Base-by-base conservation (phyloP, 805 yeast species). In the Metschnikowia colocasiae region DNA sequence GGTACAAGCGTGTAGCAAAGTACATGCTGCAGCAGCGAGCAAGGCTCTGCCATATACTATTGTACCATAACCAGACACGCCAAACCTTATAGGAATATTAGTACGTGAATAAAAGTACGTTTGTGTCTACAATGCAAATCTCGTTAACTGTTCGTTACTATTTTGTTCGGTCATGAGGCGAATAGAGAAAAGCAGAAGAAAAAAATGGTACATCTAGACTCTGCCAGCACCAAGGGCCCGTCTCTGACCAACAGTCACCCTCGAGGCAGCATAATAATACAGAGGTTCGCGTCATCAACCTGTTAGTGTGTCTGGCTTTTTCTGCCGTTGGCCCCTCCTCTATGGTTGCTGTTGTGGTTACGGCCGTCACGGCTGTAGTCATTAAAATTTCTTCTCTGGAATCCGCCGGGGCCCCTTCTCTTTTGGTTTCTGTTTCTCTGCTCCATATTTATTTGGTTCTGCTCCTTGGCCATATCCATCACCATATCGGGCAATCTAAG, bases 391-490 rank as follows among this genome's bases (percentile, higher is more conserved):
- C 52, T 49, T 25, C 56, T 64, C 54, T 60, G 65, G 59, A 59
- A 64, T 47, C 64, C 75, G 6, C 55, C 53, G n/a, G 47, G 40
- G 60, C 70, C 74, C 60, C 69, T 68, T 54, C 71, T 69, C 55
- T 66, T 67, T 51, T 69, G 73, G 62, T 70, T 73, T 56, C 72
- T 73, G 53, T 71, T 74, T 58, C 75, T 69, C 52, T 74, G 76
- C 52, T 78, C 75, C 69, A 74, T 68, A 61, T 73, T 69, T 59
- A 77, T 68, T 53, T 72, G 65, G 55, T 77, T 79, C 56, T 80
- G 85, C 55, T 82, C 87, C 61, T 83, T 85, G 52, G 87, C 86
- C 53, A 81, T 79, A 56, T 83, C 90, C 73, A 87, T 86, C 35
- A 85, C 65, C 50, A 81, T 85, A 56, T 86, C 87, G 25, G 87